Evolutionary conservation across 495 filamentous ascomycete species (phyloP).

Genomic region (Letharia lupina): DNA sequence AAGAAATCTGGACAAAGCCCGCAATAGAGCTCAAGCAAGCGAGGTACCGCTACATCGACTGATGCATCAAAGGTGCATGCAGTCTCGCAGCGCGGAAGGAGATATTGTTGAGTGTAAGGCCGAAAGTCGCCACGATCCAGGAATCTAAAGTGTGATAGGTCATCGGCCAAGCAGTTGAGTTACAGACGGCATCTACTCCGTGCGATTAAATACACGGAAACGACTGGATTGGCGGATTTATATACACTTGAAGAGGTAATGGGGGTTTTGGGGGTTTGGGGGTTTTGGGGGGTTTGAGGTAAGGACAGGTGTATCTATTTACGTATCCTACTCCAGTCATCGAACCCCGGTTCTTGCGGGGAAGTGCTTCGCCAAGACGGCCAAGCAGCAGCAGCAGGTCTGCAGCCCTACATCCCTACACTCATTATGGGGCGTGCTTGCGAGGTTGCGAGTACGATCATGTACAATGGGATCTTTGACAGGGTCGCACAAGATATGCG

Average conservation of each 20-base stretch:
- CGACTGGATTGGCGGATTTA: not conserved
- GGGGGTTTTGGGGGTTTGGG: too few relatives aligned
- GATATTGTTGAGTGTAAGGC: not conserved
- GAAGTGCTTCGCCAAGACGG: constrained; percentile 2
- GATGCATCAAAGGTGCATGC: not conserved
- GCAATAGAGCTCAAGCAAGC: not conserved
- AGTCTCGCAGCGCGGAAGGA: not conserved
- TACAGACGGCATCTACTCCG: not conserved
- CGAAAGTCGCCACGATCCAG: constrained; percentile 6
- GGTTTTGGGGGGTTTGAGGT: not conserved
- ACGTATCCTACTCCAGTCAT: not conserved
- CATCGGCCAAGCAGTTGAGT: too few relatives aligned
- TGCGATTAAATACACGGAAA: not conserved
- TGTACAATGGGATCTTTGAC: not conserved
- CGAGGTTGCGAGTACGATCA: not conserved
- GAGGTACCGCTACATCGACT: not conserved
- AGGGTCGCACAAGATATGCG: too few relatives aligned
- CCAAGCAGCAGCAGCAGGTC: not conserved
- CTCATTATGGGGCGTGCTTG: not conserved
- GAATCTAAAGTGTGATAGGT: not conserved
- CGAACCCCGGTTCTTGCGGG: not conserved
- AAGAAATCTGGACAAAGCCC: not conserved
- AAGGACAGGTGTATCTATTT: not conserved
- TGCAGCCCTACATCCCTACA: not conserved
- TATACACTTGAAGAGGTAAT: not conserved